phyloP scores from a whole-genome alignment of 768 basidiomycete genomes.

The Hericium erinaceus region DNA sequence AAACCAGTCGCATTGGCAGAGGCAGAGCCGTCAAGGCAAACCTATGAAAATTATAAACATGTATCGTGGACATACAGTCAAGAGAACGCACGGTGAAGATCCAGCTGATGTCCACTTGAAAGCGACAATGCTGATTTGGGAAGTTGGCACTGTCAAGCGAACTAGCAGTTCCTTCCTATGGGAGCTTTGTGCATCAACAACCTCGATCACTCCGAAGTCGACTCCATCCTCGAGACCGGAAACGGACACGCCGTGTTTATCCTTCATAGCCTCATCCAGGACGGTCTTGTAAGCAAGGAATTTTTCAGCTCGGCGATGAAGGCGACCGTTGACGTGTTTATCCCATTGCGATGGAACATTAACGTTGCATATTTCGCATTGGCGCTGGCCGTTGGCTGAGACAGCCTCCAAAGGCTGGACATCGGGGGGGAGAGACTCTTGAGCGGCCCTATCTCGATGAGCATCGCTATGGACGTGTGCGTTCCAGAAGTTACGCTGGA shows the following conservation, averaged over 20 bases:
- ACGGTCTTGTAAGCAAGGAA: not conserved
- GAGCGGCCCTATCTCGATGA: too few species aligned
- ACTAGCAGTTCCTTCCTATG: conserved; percentile 5
- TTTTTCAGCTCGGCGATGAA: not conserved
- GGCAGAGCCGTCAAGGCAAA: too few species aligned
- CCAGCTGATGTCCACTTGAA: not conserved
- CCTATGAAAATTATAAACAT: too few species aligned
- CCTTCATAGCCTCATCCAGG: not conserved
- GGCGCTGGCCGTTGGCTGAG: not conserved
- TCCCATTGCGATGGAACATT: not conserved
- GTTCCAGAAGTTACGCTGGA: too few species aligned
- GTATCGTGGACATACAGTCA: too few species aligned
- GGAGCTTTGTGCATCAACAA: conserved; percentile 18
- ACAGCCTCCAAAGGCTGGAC: too few species aligned
- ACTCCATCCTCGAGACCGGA: conserved; percentile 22
- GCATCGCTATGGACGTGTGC: too few species aligned
- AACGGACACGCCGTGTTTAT: not conserved
- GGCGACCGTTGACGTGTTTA: not conserved
- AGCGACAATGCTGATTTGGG: not conserved
- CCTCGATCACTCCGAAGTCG: conserved; percentile 46
- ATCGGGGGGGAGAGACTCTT: too few species aligned
- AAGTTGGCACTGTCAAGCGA: conserved; percentile 5
- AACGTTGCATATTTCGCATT: not conserved
- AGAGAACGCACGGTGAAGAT: not conserved
- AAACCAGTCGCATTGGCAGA: too few species aligned